These are phyloP conservation scores for Papiliotrema terrestris DNA, from an alignment of 1,284 basidiomycete genomes.

Conservation along the genomic window DNA sequence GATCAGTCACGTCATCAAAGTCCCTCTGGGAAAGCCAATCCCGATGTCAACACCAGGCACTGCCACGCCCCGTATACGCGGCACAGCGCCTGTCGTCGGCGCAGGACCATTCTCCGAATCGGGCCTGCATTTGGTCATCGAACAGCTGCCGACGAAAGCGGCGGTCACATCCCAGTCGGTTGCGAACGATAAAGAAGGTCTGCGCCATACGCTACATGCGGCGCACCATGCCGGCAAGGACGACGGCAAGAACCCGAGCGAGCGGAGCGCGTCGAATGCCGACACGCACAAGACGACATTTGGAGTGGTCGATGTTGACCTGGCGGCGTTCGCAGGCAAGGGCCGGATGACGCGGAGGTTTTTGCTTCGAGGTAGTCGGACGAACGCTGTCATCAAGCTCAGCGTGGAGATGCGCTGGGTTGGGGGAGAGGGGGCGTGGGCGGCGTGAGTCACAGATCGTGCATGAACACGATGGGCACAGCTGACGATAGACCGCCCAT, in stretches of 20 bases:
- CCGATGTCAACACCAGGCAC: constrained; percentile 2
- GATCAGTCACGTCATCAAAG: constrained; percentile 33
- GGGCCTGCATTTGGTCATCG: constrained; percentile 33
- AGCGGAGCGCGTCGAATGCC: constrained; percentile 4
- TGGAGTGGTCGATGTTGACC: constrained; percentile 45
- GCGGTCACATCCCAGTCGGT: background rate
- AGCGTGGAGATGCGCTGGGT: constrained; percentile 42
- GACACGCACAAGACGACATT: constrained; percentile 22
- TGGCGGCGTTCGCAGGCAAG: constrained; percentile 47
- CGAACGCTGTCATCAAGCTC: constrained; percentile 48
- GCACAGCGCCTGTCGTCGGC: constrained; percentile 29
- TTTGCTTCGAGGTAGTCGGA: constrained; percentile 41
- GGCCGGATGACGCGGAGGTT: constrained; percentile 41
- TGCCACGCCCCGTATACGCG: background rate
- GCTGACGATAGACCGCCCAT: constrained; percentile 33
- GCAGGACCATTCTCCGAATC: constrained; percentile 38
- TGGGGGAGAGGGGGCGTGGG: constrained; percentile 39
- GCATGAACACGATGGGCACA: background rate
- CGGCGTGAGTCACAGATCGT: constrained; percentile 25
- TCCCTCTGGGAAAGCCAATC: constrained; percentile 35
- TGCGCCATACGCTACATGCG: constrained; percentile 1
- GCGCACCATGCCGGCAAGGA: constrained; percentile 3
- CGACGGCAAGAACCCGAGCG: constrained; percentile 4
- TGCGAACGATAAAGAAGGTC: constrained; percentile 3
- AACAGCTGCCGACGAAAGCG: constrained; percentile 18